These are phyloP conservation scores for Apiotrichum mycotoxinovorans DNA, from an alignment of 1,284 basidiomycete species.

Conservation along the genomic window DNA sequence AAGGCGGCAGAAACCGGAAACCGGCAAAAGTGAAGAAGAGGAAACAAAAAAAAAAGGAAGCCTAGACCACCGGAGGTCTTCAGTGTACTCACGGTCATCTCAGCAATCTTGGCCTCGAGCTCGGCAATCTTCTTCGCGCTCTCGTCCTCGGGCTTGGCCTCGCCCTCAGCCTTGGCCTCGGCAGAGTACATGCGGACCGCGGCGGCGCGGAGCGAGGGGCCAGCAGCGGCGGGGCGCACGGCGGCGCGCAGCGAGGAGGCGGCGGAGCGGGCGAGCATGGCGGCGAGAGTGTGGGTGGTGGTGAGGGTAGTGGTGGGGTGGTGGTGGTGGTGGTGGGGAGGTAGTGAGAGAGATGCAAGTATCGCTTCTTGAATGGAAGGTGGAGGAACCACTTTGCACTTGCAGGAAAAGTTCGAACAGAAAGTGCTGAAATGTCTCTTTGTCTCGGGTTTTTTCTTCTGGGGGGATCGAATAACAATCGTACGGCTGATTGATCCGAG, in stretches of 20 bases:
- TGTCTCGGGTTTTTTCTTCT: no score
- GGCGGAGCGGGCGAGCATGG: constrained; percentile 19
- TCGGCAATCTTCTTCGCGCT: constrained; percentile 22
- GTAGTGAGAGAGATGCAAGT: background rate
- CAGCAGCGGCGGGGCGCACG: constrained; percentile 11
- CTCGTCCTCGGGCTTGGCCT: constrained; percentile 14
- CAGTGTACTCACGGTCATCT: constrained; percentile 13
- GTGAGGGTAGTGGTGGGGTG: background rate
- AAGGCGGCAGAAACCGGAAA: no score
- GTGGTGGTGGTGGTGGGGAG: background rate
- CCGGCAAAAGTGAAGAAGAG: no score
- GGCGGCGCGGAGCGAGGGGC: background rate
- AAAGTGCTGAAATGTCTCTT: no score
- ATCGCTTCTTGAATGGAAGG: no score
- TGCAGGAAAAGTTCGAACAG: no score
- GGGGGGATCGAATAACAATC: no score
- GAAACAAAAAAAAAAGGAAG: no score
- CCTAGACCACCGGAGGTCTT: no score
- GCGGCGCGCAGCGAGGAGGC: constrained; percentile 17
- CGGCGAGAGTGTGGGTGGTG: background rate
- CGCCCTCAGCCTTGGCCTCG: constrained; percentile 6
- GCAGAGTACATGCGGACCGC: constrained; percentile 16
- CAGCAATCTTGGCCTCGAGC: constrained; percentile 22
- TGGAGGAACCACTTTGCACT: no score
- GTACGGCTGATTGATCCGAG: no score